A percentile compares a stretch with the other conserved stretches of the same genome.
Evolutionary conservation across 192 early-diverging fungal genomes (phyloP).

Genomic region (Cladochytrium replicatum): DNA sequence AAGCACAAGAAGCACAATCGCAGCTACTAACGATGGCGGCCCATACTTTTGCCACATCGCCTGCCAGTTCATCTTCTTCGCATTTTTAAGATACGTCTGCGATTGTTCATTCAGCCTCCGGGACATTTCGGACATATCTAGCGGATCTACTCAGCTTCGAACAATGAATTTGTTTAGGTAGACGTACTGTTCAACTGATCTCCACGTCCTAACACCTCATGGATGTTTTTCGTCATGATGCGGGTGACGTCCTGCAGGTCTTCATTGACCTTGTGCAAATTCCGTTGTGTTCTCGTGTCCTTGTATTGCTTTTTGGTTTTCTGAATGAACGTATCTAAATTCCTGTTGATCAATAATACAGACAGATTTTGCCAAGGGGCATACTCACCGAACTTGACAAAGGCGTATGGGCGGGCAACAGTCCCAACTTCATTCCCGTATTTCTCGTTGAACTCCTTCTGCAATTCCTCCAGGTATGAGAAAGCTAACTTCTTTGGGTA

Average conservation of each 20-base stretch:
- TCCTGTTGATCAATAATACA: constrained; percentile 1
- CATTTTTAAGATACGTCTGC: constrained; percentile 77
- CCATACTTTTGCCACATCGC: constrained; percentile 93
- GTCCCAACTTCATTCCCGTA: constrained; percentile 85
- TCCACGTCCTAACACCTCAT: constrained; percentile 85
- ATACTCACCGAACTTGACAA: constrained; percentile 83
- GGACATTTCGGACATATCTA: constrained; percentile 57
- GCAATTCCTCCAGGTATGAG: constrained; percentile 88
- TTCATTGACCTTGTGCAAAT: constrained; percentile 87
- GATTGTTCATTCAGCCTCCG: constrained; percentile 57
- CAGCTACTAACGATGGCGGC: constrained; percentile 66
- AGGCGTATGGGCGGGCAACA: constrained; percentile 88
- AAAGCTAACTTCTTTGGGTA: constrained; percentile 87
- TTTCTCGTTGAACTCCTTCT: constrained; percentile 85
- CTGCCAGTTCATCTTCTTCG: constrained; percentile 79
- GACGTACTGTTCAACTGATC: constrained; percentile 64
- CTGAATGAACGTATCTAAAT: constrained; percentile 90
- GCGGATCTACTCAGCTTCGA: neutral
- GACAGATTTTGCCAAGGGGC: neutral
- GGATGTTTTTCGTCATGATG: constrained; percentile 98
- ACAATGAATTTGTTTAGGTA: constrained; percentile 14
- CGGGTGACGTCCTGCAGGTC: constrained; percentile 92
- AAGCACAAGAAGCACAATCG: constrained; percentile 73
- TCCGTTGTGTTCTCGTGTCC: constrained; percentile 84
- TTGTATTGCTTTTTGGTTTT: constrained; percentile 95